A percentile compares a stretch with the other conserved stretches of the same genome.
These are phyloP conservation scores for Aspergillus ochraceoroseus DNA, from an alignment of 2,329 filamentous ascomycete genomes.

Conservation along the genomic window DNA sequence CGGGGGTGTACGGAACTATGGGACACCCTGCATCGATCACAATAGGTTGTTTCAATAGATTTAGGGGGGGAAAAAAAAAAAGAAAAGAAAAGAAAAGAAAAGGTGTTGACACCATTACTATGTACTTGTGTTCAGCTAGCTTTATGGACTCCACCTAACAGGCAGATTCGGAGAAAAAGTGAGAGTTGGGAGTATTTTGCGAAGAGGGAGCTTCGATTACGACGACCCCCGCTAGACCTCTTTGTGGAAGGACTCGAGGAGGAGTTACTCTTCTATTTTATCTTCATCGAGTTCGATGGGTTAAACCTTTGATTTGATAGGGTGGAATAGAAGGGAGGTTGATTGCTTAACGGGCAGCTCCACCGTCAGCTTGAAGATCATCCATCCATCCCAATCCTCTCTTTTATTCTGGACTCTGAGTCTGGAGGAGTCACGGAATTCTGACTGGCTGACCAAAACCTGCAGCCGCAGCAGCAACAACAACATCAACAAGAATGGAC, in stretches of 20 bases:
- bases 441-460: background rate
- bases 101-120: slow-evolving; percentile 17
- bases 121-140: slow-evolving; percentile 18
- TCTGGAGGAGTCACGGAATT: too few relatives aligned
- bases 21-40: slow-evolving; percentile 28
- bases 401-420: background rate
- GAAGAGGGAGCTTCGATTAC: slow-evolving; percentile 15
- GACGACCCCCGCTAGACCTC: slow-evolving; percentile 16
- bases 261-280: background rate
- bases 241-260: slow-evolving; percentile 8
- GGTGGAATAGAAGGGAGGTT: too few relatives aligned
- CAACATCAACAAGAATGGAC: too few relatives aligned
- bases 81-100: too few relatives aligned
- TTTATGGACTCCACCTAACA: slow-evolving; percentile 17
- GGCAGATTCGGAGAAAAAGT: slow-evolving; percentile 19
- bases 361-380: too few relatives aligned
- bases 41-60: slow-evolving; percentile 17
- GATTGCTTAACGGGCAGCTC: too few relatives aligned
- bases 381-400: too few relatives aligned
- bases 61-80: too few relatives aligned
- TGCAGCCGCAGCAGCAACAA: too few relatives aligned
- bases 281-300: too few relatives aligned
- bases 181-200: too few relatives aligned
- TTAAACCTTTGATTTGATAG: too few relatives aligned
- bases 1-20: slow-evolving; percentile 19